Evolutionary conservation across 2,329 filamentous ascomycete species (phyloP), one percentile per base, ranked within the genome.

Genomic region (Trichophyton equinum): DNA sequence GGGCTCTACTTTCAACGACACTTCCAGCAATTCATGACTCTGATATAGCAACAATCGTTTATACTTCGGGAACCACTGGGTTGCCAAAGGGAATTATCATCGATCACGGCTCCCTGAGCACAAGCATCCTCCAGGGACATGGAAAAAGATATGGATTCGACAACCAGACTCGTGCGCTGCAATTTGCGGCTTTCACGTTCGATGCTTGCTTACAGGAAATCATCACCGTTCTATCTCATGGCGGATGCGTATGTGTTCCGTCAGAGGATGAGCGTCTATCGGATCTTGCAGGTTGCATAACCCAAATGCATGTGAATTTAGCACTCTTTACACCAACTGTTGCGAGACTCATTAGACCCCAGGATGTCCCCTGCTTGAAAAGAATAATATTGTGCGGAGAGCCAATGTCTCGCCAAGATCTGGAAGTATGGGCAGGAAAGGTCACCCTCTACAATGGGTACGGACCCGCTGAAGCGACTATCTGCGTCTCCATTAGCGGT

Each of bases 171-270:
- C 63, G 69, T 49, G 63, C 68, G 11, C 63, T 72, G 9, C 72
- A 77, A 56, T 77, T 77, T 65, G 70, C 72, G 4, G 74, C 73
- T 1, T 76, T 74, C 62, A 73, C 71, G 1, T 77, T 77, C 61
- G 75, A 76, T 62, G 72, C 71, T 22, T 74, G 69, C 58, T 67
- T 78, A 47, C 65, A 66, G 63, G 72, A 95, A 70, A 90, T 91
- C 6, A 92, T 94, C 13, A 61, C 57, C 4, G 81, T 83, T 0
- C 72, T 85, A 3, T 72, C 77, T 1, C 73, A 79, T 38, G 83
- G 83, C 4, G 83, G 81, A 0, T 84, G 81, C 47, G 75, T 86
- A 6, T 85, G 83, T 61, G 76, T 85, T 1, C 82, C 83, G 0
- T 77, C 78, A 0, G 72, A 78, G 0, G 68, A 75, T 3, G 78